phyloP scores from a whole-genome alignment of 2,329 filamentous ascomycete genomes.

The Trichoderma simmonsii region DNA sequence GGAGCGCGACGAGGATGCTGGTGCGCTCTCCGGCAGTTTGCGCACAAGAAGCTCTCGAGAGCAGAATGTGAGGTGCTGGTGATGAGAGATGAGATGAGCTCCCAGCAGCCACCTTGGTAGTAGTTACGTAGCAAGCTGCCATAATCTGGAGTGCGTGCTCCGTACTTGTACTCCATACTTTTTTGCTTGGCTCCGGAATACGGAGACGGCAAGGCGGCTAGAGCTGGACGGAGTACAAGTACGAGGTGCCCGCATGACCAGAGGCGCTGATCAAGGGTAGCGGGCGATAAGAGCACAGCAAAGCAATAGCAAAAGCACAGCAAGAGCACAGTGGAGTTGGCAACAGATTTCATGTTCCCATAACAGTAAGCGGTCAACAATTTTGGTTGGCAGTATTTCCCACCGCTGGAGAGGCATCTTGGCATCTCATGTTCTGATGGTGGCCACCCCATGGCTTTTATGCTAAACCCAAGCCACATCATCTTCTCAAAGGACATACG shows the following conservation, averaged over 20 bases:
- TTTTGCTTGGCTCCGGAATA: background rate
- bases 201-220: background rate
- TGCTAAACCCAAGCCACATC: background rate
- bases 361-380: background rate
- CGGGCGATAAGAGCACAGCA: background rate
- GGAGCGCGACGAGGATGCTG: background rate
- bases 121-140: background rate
- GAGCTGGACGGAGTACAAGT: background rate
- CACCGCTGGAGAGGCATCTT: background rate
- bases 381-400: background rate
- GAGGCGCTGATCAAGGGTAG: background rate
- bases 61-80: background rate
- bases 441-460: background rate
- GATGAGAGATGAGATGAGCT: background rate
- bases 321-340: background rate
- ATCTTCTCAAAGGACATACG: background rate
- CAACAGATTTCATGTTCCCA: background rate
- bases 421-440: background rate
- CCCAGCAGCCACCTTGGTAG: background rate
- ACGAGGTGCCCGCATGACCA: background rate
- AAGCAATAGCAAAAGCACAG: background rate
- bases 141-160: background rate
- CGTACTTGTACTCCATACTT: background rate
- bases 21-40: background rate
- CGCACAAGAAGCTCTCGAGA: background rate